Percentiles rank a stretch among this genome's conserved stretches.
phyloP scores from a whole-genome alignment of 768 basidiomycete species.

The Gloeostereum incarnatum region DNA sequence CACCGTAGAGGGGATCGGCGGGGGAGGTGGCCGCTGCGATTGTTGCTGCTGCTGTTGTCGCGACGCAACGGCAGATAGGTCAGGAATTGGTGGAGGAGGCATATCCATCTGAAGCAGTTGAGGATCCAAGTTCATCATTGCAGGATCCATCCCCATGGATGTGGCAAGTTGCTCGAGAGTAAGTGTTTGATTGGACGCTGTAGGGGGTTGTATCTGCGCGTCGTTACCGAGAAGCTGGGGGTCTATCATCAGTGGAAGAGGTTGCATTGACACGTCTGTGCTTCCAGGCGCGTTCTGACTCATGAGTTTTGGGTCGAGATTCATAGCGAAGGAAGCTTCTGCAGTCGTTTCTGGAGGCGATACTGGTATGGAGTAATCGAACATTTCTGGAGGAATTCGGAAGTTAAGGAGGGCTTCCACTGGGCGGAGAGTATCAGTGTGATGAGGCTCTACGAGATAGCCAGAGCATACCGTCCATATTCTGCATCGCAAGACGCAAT shows the following conservation, averaged over 20 bases:
- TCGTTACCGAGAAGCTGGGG: no score
- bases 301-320: no score
- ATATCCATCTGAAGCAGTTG: constrained; percentile 21
- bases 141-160: no score
- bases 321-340: neutral
- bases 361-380: constrained; percentile 42
- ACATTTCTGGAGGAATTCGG: constrained; percentile 54
- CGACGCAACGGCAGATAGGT: neutral
- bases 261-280: no score
- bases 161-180: no score
- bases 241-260: no score
- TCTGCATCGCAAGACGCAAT: constrained; percentile 65
- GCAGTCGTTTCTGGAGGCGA: neutral
- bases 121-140: constrained; percentile 41
- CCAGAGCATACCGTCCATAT: constrained; percentile 63
- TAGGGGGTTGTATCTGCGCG: no score
- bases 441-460: constrained; percentile 2
- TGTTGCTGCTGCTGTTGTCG: constrained; percentile 1
- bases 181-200: no score
- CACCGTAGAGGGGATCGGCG: no score
- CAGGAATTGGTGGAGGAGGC: constrained; percentile 3
- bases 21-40: constrained; percentile 4
- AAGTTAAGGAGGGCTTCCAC: constrained; percentile 72
- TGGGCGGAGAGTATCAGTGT: constrained; percentile 18
- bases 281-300: no score